Evolutionary conservation across 116 monocot species (phyloP).

Genomic region (Cymodocea nodosa): DNA sequence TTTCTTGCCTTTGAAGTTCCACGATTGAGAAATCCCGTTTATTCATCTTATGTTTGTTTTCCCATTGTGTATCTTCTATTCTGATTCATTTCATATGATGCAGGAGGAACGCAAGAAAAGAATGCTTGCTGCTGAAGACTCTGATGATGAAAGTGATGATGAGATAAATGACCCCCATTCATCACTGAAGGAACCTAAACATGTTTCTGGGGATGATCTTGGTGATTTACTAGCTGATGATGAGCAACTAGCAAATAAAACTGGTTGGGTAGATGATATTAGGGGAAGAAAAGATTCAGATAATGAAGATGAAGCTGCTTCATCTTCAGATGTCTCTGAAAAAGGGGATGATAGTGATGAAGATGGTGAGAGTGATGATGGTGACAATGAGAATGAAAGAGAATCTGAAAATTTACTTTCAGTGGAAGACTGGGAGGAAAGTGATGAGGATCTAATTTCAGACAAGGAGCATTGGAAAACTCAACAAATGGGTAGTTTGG

Average conservation of each 20-base stretch:
- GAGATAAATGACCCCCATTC: constrained; percentile 16
- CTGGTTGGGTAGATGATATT: constrained; percentile 69
- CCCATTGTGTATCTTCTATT: neutral
- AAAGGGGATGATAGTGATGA: constrained; percentile 19
- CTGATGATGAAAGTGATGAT: constrained; percentile 37
- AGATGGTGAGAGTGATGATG: constrained; percentile 18
- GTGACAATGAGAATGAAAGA: constrained; percentile 13
- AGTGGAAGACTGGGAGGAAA: constrained; percentile 54
- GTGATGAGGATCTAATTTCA: neutral
- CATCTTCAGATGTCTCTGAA: constrained; percentile 39
- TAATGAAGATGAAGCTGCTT: constrained; percentile 20
- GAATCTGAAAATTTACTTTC: constrained; percentile 16
- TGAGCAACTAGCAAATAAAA: constrained; percentile 23
- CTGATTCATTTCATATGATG: constrained; percentile 9
- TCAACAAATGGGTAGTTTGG: neutral
- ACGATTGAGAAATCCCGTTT: neutral
- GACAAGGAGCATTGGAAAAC: neutral
- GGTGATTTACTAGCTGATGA: constrained; percentile 58
- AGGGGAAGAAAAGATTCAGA: constrained; percentile 25
- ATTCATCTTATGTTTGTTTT: neutral
- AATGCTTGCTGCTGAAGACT: constrained; percentile 56
- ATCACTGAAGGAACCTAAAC: constrained; percentile 23
- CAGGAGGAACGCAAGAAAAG: constrained; percentile 78
- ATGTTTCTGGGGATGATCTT: constrained; percentile 88
- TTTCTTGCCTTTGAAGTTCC: neutral